Conservation (phyloP, 495 filamentous ascomycete genomes). For the Neurospora hispaniola region DNA sequence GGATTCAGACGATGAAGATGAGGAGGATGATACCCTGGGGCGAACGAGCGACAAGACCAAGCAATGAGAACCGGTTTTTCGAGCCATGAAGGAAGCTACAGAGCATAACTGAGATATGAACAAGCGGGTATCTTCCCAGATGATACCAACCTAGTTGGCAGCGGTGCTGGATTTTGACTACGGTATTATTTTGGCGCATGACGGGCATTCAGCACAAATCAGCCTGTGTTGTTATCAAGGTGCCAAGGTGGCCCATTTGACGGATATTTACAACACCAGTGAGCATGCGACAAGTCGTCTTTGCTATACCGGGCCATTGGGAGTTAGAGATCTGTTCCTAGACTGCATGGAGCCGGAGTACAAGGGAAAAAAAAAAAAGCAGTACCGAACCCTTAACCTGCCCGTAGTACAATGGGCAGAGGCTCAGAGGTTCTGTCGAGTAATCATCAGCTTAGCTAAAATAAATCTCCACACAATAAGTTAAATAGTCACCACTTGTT, state of each 20-base stretch:
- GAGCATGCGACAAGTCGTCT: neutral
- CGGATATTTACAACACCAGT: neutral
- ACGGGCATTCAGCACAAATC: neutral
- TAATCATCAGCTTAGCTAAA: neutral
- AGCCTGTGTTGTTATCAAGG: neutral
- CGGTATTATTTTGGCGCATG: neutral
- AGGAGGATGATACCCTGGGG: conserved; percentile 18
- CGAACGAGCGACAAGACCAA: neutral
- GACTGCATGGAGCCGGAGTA: neutral
- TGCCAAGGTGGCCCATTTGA: neutral
- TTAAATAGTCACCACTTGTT: neutral
- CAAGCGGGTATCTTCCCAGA: neutral
- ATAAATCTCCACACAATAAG: neutral
- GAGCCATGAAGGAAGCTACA: neutral
- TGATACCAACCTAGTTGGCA: neutral
- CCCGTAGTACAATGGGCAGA: neutral
- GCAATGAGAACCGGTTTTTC: neutral
- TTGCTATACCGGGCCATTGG: neutral
- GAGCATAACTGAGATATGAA: neutral
- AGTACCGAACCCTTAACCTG: neutral
- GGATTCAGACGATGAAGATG: conserved; percentile 24
- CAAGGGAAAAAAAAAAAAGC: neutral
- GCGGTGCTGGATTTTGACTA: neutral
- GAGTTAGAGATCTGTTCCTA: neutral
- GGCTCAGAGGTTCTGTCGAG: neutral